phyloP scores from a whole-genome alignment of 768 basidiomycete genomes.

The Tubosaeta sp. region DNA sequence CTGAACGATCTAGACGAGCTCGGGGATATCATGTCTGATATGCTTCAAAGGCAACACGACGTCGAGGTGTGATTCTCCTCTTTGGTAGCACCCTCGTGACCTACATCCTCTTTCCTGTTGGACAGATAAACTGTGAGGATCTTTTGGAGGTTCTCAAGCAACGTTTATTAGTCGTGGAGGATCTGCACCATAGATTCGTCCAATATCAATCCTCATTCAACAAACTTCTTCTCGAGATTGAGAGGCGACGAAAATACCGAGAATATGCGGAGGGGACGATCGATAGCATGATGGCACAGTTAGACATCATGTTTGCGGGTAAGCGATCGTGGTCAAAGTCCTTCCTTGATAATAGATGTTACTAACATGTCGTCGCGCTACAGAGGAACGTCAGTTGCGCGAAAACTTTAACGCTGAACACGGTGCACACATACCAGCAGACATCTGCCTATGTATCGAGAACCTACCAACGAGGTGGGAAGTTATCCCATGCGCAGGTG shows the following conservation, averaged over 20 bases:
- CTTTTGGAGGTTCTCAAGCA: slow-evolving; percentile 54
- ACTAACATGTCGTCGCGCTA: not conserved
- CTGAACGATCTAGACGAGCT: slow-evolving; percentile 72
- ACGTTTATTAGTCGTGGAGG: slow-evolving; percentile 57
- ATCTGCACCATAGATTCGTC: slow-evolving; percentile 62
- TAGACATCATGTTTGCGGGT: slow-evolving; percentile 69
- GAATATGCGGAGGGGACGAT: slow-evolving; percentile 65
- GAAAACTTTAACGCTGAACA: slow-evolving; percentile 70
- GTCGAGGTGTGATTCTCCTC: slow-evolving; percentile 51
- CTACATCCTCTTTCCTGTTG: not conserved
- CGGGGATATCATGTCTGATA: slow-evolving; percentile 74
- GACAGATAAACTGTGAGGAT: slow-evolving; percentile 48
- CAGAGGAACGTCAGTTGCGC: slow-evolving; percentile 67
- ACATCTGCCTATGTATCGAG: slow-evolving; percentile 73
- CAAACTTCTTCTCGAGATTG: slow-evolving; percentile 70
- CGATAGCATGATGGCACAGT: slow-evolving; percentile 57
- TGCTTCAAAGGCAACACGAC: slow-evolving; percentile 63
- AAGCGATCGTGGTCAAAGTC: slow-evolving; percentile 4
- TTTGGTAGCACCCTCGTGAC: not conserved
- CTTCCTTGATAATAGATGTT: not conserved
- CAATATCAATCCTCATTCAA: slow-evolving; percentile 71
- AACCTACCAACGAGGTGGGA: slow-evolving; percentile 75
- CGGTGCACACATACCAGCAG: slow-evolving; percentile 70
- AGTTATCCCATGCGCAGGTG: slow-evolving; percentile 54
- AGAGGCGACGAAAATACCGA: slow-evolving; percentile 60